Evolutionary conservation across 345 rosid genomes (phyloP).

Genomic region (Brassica napus): Da-Ae NC_063437.1:19125501-19126000

Average conservation of each 20-base stretch:
- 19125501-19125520: slow-evolving; percentile 87
- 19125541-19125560: slow-evolving; percentile 97
- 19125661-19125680: slow-evolving; percentile 43
- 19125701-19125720: slow-evolving; percentile 61
- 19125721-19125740: slow-evolving; percentile 73
- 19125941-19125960: too few relatives aligned
- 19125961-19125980: too few relatives aligned
- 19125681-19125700: slow-evolving; percentile 82
- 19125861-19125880: too few relatives aligned
- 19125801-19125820: not conserved
- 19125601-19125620: not conserved
- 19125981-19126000: too few relatives aligned
- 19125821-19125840: not conserved
- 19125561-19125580: slow-evolving; percentile 94
- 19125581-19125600: slow-evolving; percentile 70
- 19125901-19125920: too few relatives aligned
- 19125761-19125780: slow-evolving; percentile 1
- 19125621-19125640: not conserved
- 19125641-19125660: not conserved
- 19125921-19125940: too few relatives aligned
- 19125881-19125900: too few relatives aligned
- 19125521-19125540: slow-evolving; percentile 97
- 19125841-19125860: too few relatives aligned
- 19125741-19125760: slow-evolving; percentile 76
- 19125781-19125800: slow-evolving; percentile 5